phyloP scores from a whole-genome alignment of 2,329 filamentous ascomycete species.

The Epichloe sp. region DNA sequence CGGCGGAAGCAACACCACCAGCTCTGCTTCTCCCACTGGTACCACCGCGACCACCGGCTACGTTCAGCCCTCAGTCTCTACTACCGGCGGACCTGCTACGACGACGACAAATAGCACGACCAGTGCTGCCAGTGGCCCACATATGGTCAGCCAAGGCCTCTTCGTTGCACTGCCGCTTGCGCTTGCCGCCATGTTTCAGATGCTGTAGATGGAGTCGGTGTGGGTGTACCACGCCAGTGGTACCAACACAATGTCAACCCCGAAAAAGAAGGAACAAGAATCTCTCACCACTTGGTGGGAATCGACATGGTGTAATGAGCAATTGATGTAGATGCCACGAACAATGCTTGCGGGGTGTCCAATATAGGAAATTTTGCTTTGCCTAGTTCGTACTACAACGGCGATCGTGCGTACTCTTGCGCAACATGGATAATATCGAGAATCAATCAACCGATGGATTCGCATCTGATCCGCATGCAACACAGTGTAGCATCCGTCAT shows the following conservation, averaged over 20 bases:
- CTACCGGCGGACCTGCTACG: not conserved
- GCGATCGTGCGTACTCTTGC: not conserved
- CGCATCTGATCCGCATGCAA: not conserved
- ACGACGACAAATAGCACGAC: not conserved
- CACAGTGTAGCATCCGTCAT: not conserved
- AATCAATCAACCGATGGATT: not conserved
- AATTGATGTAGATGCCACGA: no score
- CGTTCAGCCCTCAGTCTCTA: not conserved
- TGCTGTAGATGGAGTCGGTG: not conserved
- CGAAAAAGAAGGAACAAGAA: not conserved
- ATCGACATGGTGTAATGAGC: no score
- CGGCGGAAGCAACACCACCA: slow-evolving; percentile 1
- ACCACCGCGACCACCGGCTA: not conserved
- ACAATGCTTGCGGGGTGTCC: no score
- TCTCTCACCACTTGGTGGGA: no score
- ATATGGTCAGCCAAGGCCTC: not conserved
- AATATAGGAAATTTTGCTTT: no score
- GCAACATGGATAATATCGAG: not conserved
- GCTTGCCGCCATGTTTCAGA: slow-evolving; percentile 1
- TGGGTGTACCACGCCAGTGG: not conserved
- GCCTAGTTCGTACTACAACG: no score
- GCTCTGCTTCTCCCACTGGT: not conserved
- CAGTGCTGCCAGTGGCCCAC: not conserved
- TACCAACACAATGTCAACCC: no score
- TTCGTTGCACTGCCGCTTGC: slow-evolving; percentile 2